Conservation (phyloP, 768 basidiomycete species). For the Tulasnella sp. region DNA sequence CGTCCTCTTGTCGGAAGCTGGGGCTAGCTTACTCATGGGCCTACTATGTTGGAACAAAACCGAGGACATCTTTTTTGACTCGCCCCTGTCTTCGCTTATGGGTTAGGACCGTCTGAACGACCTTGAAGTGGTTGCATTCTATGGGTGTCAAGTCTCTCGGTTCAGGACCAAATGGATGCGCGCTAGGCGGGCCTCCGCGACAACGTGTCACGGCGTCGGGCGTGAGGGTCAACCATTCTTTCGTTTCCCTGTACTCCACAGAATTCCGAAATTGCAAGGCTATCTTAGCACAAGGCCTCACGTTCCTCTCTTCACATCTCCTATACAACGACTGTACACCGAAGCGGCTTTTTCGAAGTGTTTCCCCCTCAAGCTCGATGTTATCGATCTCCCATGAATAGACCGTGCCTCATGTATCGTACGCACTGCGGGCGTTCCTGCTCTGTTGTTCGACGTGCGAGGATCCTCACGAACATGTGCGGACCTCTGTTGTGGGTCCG, state of each 20-base stretch:
- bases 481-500: not conserved
- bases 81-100: not conserved
- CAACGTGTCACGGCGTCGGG: not conserved
- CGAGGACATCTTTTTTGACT: not conserved
- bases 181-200: not conserved
- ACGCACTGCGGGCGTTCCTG: not conserved
- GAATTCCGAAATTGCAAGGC: not conserved
- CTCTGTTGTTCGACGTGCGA: constrained; percentile 1
- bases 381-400: not conserved
- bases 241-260: not conserved
- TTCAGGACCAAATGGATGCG: not conserved
- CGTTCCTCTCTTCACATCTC: not conserved
- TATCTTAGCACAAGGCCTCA: not conserved
- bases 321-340: not conserved
- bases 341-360: not conserved
- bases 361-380: not conserved
- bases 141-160: not conserved
- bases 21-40: not conserved
- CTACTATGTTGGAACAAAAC: not conserved
- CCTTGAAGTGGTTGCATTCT: not conserved
- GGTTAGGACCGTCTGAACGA: not conserved
- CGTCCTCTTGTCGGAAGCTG: not conserved
- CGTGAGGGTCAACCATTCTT: not conserved
- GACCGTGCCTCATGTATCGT: not conserved
- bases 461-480: not conserved